Evolutionary conservation across 2,329 filamentous ascomycete species (phyloP).

Genomic region (Metarhizium guizhouense): DNA sequence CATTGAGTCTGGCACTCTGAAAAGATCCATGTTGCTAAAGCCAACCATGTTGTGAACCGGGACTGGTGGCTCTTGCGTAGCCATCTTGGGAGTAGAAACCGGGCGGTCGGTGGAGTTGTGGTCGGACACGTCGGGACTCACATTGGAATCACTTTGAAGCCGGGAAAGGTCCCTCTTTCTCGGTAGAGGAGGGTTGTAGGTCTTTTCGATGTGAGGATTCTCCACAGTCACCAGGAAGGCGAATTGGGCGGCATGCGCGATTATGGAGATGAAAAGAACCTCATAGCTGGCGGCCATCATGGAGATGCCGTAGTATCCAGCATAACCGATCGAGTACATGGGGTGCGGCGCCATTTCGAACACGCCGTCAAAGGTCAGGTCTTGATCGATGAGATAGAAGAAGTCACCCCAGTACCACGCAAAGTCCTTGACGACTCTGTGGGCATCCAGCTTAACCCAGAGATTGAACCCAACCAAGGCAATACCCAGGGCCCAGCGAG

Average conservation of each 20-base stretch:
- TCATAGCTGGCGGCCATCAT: slow-evolving; percentile 98
- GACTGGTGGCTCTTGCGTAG: slow-evolving; percentile 38
- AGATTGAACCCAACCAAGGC: slow-evolving; percentile 84
- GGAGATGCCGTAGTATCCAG: slow-evolving; percentile 95
- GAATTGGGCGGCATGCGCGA: slow-evolving; percentile 91
- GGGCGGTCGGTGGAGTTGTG: slow-evolving; percentile 16
- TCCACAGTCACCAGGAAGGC: slow-evolving; percentile 86
- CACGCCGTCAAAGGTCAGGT: slow-evolving; percentile 94
- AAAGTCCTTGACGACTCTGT: slow-evolving; percentile 96
- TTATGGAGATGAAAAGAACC: slow-evolving; percentile 91
- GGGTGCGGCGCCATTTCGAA: slow-evolving; percentile 98
- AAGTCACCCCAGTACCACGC: slow-evolving; percentile 99
- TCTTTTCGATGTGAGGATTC: slow-evolving; percentile 97
- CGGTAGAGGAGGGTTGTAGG: slow-evolving; percentile 83
- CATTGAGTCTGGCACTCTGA: slow-evolving; percentile 76
- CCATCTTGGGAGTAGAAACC: slow-evolving; percentile 10
- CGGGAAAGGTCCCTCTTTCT: slow-evolving; percentile 43
- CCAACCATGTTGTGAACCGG: slow-evolving; percentile 80
- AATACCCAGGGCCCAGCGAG: slow-evolving; percentile 73
- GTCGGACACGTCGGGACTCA: slow-evolving; percentile 16
- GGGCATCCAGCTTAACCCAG: slow-evolving; percentile 97
- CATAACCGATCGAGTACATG: slow-evolving; percentile 98
- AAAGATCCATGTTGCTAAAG: slow-evolving; percentile 74
- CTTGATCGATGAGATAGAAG: slow-evolving; percentile 96
- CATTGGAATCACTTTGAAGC: slow-evolving; percentile 19